phyloP scores from a whole-genome alignment of 1,284 basidiomycete species.

The Apiotrichum porosum region DNA sequence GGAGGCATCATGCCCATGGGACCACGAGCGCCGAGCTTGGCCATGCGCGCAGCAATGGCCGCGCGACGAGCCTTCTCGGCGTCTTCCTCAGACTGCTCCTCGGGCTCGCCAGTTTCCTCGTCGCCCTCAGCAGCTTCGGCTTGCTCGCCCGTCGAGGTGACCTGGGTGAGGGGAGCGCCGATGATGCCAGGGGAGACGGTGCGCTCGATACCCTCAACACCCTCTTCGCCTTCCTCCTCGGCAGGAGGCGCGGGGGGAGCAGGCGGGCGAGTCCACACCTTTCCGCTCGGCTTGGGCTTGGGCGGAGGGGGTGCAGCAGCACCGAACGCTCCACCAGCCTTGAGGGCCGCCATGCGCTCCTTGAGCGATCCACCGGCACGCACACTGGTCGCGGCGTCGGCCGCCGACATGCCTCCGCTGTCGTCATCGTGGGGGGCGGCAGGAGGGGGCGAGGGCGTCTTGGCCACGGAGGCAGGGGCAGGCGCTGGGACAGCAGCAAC shows the following conservation, averaged over 20 bases:
- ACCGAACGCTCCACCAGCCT: constrained; percentile 69
- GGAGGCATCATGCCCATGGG: constrained; percentile 45
- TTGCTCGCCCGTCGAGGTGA: constrained; percentile 23
- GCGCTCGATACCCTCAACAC: constrained; percentile 22
- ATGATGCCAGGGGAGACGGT: background rate
- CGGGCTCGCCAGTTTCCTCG: constrained; percentile 25
- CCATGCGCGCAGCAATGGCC: constrained; percentile 52
- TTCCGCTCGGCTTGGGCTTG: constrained; percentile 58
- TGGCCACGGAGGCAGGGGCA: constrained; percentile 6
- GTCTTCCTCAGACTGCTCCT: constrained; percentile 44
- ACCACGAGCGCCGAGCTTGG: constrained; percentile 49
- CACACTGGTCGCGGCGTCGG: constrained; percentile 77
- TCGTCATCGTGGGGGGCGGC: constrained; percentile 2
- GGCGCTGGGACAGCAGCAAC: background rate
- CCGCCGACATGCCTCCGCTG: constrained; percentile 63
- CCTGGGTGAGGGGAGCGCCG: constrained; percentile 13
- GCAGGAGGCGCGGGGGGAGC: constrained; percentile 47
- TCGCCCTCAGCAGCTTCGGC: constrained; percentile 40
- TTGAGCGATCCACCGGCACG: constrained; percentile 63
- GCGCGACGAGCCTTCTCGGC: constrained; percentile 48
- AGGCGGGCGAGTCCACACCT: constrained; percentile 65
- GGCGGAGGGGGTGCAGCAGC: constrained; percentile 53
- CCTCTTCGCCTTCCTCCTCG: constrained; percentile 46
- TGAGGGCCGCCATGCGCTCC: constrained; percentile 86
- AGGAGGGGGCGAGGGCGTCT: constrained; percentile 15